Base-by-base conservation (phyloP, 2,329 filamentous ascomycete species). In the Ciborinia camelliae region DNA sequence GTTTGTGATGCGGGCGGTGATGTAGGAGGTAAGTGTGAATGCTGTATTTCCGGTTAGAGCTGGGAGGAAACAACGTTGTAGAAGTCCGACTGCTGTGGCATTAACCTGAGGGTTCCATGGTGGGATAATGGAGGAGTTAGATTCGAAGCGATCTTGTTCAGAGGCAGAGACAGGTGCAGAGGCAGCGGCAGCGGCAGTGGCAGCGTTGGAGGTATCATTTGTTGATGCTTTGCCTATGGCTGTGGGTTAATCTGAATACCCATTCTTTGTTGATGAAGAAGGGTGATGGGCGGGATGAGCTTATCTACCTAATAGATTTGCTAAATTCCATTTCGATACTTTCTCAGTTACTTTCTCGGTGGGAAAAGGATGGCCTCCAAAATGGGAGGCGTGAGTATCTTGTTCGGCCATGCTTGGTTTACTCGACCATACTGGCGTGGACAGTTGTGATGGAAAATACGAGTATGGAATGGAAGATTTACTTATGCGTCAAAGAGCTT, bases 1-100 rank as follows among this genome's bases (percentile, higher is more conserved):
- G 41, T 67, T 58, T 32, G 66, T 63, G 18, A 63, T 43, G 18
- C 66, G 66, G 12, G 66, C 62, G 4, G 50, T 43, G 26, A 51
- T 58, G 12, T 67, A 67, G 2, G 64, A 58, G 23, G 64, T 37
- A 26, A 67, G 45, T 8, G 66, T 58, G 3, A 67, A 57, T 2
- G 60, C 59, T 41, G 66, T 62, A 14, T 66, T 65, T n/a, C 59
- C 59, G 12, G 54, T 62, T 52, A 67, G 14, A 8, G 66, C 62
- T 35, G 66, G 66, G 12, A 67, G 66, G 3, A 67, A 59, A 43
- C 60, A 60, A 1, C 60, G 65, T 64, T 66, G 59, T 2, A 67
- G 50, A 15, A 67, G 43, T 35, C 66, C 66, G 6, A 67, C 50
- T 9, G 64, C 51, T 7, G 64, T 57, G 2, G 64, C 43, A 28